A percentile compares a stretch with the other conserved stretches of the same genome.
Evolutionary conservation across 176 grass and related monocot genomes (phyloP).

Genomic region (Saccharum officinarum): DNA sequence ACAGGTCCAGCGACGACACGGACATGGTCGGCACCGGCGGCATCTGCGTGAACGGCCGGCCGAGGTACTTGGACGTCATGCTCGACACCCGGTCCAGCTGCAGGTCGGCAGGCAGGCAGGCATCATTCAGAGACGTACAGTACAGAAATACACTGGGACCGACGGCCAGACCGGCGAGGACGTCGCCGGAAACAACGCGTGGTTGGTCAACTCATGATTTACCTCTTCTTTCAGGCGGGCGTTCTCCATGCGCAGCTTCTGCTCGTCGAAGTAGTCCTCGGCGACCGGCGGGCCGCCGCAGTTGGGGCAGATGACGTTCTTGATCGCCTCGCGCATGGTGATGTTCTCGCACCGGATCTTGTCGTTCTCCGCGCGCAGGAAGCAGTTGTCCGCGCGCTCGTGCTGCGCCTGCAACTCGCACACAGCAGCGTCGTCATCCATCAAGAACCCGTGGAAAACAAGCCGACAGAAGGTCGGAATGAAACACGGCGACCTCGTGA

Average conservation of each 20-base stretch:
- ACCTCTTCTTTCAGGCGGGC: constrained; percentile 89
- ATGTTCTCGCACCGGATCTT: constrained; percentile 99
- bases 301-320: constrained; percentile 84
- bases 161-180: background rate
- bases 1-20: constrained; percentile 68
- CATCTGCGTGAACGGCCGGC: constrained; percentile 83
- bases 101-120: background rate
- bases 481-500: background rate
- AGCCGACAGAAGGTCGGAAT: constrained; percentile 6
- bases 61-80: constrained; percentile 83
- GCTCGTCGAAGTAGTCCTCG: constrained; percentile 95
- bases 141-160: background rate
- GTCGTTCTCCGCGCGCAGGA: constrained; percentile 88
- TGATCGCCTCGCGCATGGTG: constrained; percentile 87
- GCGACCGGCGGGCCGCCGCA: constrained; percentile 73
- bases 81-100: constrained; percentile 79
- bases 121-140: background rate
- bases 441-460: background rate
- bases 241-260: constrained; percentile 98
- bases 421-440: background rate
- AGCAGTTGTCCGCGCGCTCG: constrained; percentile 90
- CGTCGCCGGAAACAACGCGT: background rate
- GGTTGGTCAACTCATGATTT: background rate
- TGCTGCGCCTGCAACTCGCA: constrained; percentile 62
- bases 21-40: constrained; percentile 49